These are phyloP conservation scores for Xylaria sp. DNA, from an alignment of 2,329 filamentous ascomycete species.

Conservation along the genomic window DNA sequence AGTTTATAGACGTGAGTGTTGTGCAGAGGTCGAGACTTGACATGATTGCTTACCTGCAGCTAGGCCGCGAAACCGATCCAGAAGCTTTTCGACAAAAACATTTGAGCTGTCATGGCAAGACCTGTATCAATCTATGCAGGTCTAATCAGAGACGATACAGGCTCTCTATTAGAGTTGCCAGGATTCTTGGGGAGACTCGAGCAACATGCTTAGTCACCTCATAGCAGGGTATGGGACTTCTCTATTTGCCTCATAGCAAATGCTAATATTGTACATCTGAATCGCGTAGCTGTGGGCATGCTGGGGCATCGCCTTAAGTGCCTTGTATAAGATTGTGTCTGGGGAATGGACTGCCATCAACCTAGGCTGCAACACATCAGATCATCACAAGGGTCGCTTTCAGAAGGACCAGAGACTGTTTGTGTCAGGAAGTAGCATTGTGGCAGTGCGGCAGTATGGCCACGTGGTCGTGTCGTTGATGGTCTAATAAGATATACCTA, in stretches of 20 bases:
- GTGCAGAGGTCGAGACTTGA: conserved; percentile 6
- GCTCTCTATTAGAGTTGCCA: neutral
- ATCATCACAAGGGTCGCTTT: neutral
- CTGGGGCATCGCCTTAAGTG: too few species aligned
- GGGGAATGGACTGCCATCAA: neutral
- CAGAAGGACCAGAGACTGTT: neutral
- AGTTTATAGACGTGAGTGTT: conserved; percentile 79
- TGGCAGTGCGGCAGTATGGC: neutral
- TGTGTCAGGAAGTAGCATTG: neutral
- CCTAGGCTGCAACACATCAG: neutral
- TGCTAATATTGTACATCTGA: neutral
- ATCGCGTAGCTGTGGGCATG: too few species aligned
- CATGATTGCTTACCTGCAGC: conserved; percentile 25
- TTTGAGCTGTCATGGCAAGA: conserved; percentile 8
- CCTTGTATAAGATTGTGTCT: too few species aligned
- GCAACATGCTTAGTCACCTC: neutral
- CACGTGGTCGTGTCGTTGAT: too few species aligned
- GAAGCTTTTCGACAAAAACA: conserved; percentile 75
- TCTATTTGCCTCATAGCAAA: neutral
- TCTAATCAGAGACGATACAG: neutral
- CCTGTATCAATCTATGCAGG: neutral
- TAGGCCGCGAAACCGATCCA: conserved; percentile 87
- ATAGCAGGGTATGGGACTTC: neutral
- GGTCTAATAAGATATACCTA: neutral
- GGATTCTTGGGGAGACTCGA: neutral